Conservation (phyloP, 2,329 filamentous ascomycete genomes). For the Microdochium bolleyi region DNA sequence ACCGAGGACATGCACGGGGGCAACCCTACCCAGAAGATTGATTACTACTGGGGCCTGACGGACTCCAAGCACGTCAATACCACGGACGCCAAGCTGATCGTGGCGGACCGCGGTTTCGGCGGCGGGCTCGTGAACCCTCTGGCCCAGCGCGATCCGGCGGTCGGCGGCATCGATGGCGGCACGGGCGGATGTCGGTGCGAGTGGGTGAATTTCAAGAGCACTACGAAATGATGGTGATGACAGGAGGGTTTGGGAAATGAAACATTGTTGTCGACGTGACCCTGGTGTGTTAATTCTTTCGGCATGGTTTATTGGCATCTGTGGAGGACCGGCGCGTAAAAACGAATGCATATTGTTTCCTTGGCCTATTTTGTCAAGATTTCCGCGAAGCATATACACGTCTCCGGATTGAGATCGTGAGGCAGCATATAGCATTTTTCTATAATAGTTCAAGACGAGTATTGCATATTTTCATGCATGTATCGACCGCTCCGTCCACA, state of each 20-base stretch:
- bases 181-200: conserved; percentile 54
- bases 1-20: conserved; percentile 57
- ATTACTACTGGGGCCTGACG: conserved; percentile 45
- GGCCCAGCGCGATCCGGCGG: conserved; percentile 30
- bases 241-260: no score
- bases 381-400: not conserved
- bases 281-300: no score
- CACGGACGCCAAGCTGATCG: conserved; percentile 33
- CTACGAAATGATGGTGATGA: no score
- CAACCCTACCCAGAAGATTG: conserved; percentile 39
- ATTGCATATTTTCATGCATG: conserved; percentile 15
- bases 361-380: not conserved
- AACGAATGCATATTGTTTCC: no score
- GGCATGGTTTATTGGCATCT: no score
- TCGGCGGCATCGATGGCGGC: conserved; percentile 57
- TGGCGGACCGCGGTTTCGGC: conserved; percentile 40
- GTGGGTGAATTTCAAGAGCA: conserved; percentile 48
- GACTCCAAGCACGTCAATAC: conserved; percentile 34
- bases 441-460: not conserved
- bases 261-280: no score
- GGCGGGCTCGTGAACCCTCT: conserved; percentile 46
- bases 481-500: no score
- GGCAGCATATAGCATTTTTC: not conserved
- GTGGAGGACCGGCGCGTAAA: no score
- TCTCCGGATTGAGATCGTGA: not conserved